These are phyloP conservation scores for Phytophthora idaei DNA, from an alignment of 352 stramenopile species.

Conservation along the genomic window DNA sequence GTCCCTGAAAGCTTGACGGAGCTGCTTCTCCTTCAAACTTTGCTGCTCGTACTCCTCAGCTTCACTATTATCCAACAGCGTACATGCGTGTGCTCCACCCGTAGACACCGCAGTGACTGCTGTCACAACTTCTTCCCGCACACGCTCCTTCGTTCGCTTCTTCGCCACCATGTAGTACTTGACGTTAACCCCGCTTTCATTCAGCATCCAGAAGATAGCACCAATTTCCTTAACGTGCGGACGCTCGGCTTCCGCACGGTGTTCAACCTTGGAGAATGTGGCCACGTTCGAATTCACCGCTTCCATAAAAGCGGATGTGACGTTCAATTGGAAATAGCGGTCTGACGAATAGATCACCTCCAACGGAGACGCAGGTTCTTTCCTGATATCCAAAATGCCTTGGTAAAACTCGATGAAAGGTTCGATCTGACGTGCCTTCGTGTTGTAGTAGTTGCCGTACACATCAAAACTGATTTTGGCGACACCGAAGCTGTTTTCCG, in stretches of 20 bases:
- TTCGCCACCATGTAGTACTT: constrained; percentile 84
- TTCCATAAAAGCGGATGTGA: constrained; percentile 87
- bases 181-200: constrained; percentile 79
- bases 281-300: constrained; percentile 70
- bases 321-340: constrained; percentile 85
- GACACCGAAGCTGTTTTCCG: constrained; percentile 72
- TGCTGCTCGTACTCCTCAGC: constrained; percentile 81
- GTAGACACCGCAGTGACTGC: constrained; percentile 57
- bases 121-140: constrained; percentile 60
- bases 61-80: constrained; percentile 67
- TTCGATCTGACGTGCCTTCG: constrained; percentile 70
- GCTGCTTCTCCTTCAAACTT: constrained; percentile 86
- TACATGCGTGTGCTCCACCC: constrained; percentile 59
- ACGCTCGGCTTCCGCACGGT: constrained; percentile 49
- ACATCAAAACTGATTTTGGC: constrained; percentile 80
- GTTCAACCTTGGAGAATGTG: constrained; percentile 71
- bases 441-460: constrained; percentile 92
- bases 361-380: constrained; percentile 67
- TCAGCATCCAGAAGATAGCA: constrained; percentile 86
- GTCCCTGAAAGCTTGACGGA: constrained; percentile 78
- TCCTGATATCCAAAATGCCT: constrained; percentile 75
- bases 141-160: constrained; percentile 58
- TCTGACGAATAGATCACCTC: constrained; percentile 83
- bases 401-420: constrained; percentile 90
- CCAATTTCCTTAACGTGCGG: constrained; percentile 84